These are phyloP conservation scores for Juglanconis juglandina DNA, from an alignment of 2,329 filamentous ascomycete genomes.

Conservation along the genomic window DNA sequence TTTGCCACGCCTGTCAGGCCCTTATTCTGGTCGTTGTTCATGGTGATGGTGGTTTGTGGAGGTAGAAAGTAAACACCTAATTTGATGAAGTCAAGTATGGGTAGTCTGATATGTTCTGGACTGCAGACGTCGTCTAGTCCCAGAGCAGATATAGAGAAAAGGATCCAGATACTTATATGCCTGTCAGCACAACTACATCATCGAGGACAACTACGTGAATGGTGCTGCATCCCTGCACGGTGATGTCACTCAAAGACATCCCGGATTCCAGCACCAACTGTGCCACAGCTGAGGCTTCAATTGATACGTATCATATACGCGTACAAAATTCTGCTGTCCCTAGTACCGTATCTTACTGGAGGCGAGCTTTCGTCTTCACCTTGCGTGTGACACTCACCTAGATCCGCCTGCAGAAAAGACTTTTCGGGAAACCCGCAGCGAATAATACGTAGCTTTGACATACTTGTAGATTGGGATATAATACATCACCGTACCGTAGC, in stretches of 20 bases:
- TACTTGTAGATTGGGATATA: too few relatives aligned
- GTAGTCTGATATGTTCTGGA: not conserved
- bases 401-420: too few relatives aligned
- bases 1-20: constrained; percentile 24
- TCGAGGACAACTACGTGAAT: not conserved
- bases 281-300: too few relatives aligned
- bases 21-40: constrained; percentile 25
- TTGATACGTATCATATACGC: too few relatives aligned
- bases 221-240: not conserved
- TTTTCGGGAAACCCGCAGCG: too few relatives aligned
- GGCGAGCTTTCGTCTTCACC: too few relatives aligned
- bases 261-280: too few relatives aligned
- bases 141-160: not conserved
- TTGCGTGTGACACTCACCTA: too few relatives aligned
- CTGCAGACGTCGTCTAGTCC: not conserved
- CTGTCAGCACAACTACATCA: not conserved
- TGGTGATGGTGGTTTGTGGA: constrained; percentile 2
- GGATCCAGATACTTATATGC: not conserved
- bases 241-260: not conserved
- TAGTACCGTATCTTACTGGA: too few relatives aligned
- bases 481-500: too few relatives aligned
- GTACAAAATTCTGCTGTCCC: too few relatives aligned
- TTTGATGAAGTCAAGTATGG: not conserved
- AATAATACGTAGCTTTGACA: too few relatives aligned
- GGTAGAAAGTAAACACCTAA: not conserved